Base-by-base conservation (phyloP, 345 rosid genomes). In the Lumnitzera littorea region DNA sequence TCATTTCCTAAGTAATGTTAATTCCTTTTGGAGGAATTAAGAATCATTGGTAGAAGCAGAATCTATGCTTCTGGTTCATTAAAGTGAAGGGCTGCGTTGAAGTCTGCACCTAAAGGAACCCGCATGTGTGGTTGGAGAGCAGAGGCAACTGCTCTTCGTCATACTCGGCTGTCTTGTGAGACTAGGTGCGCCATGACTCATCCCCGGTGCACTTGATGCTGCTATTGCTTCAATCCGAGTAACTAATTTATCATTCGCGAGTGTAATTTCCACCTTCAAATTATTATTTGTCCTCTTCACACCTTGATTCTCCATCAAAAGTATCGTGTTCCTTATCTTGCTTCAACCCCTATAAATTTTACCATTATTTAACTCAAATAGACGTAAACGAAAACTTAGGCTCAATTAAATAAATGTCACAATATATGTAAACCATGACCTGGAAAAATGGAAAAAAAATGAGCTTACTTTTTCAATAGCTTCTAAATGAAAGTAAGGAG, bases 91-190 rank as follows among this genome's bases (percentile, higher is more conserved):
- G 24, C 56, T 41, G n/a, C 78, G 75, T 58, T 83, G 86, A 53
- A 69, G 74, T 65, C 87, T 71, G 77, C 85, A 78, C 63, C 84
- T 60, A 76, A 80, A 78, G 49, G 88, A 87, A 63, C 88, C 91
- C 2, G 84, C 81, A 54, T 87, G 95, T 29, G 82, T 83, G 24
- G 92, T 87, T 27, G 92, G 92, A 24, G 88, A 78, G 74, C 95
- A 87, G 2, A 90, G 78, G 62, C 95, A 87, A 10, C 46, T 80
- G 57, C 11, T 76, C 81, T 79, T 87, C 4, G 79, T 62, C 25
- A 71, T 63, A 67, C 89, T 85, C 2, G 78, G 61, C 57, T 85
- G 95, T 64, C 92, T 78, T 7, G 79, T 58, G 6, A 83, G 76
- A 15, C 55, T 56, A 0, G 68, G 7, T 7, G 62, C 57, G 0